These are phyloP conservation scores for Galium porrigens DNA, from an alignment of 305 asterid species.

Conservation along the genomic window DNA sequence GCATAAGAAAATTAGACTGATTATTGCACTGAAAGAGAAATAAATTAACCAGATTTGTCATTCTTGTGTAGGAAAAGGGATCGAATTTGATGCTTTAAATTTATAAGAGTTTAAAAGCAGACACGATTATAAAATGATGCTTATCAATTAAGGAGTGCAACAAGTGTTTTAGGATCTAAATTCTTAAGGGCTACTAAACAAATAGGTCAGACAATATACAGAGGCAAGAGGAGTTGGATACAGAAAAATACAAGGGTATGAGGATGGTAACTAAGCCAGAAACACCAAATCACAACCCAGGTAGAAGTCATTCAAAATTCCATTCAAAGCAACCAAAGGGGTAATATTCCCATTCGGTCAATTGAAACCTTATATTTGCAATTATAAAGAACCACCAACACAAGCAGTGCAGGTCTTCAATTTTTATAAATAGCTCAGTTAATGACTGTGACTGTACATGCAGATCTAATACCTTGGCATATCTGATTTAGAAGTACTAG, in stretches of 20 bases:
- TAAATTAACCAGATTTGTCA: background rate
- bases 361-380: background rate
- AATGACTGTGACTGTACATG: background rate
- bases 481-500: background rate
- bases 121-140: background rate
- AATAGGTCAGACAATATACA: background rate
- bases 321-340: background rate
- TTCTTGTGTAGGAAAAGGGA: background rate
- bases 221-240: background rate
- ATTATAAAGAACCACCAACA: background rate
- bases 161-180: background rate
- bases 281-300: slow-evolving; percentile 1
- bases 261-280: background rate
- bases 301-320: background rate
- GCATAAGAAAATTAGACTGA: background rate
- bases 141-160: background rate
- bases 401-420: background rate
- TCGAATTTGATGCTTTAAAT: background rate
- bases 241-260: background rate
- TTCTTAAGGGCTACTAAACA: background rate
- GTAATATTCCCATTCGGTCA: background rate
- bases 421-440: background rate
- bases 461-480: background rate
- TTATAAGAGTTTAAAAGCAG: background rate
- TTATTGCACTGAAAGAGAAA: background rate